Evolutionary conservation across 768 basidiomycete species (phyloP).

Genomic region (Leccinum incarnatum): DNA sequence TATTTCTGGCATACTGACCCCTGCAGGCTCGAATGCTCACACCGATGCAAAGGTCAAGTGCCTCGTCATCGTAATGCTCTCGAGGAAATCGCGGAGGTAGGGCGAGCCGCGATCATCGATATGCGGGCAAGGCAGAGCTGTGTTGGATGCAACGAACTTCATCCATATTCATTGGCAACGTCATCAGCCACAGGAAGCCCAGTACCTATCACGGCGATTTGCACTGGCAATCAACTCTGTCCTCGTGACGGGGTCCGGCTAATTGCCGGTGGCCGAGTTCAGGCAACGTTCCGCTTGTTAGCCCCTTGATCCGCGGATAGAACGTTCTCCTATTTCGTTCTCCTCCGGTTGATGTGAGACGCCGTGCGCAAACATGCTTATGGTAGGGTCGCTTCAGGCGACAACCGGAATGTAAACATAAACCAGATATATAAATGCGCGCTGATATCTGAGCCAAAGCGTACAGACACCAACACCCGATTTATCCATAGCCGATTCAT

Average conservation of each 20-base stretch:
- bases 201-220: neutral
- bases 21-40: neutral
- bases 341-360: neutral
- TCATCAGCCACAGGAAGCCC: neutral
- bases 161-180: neutral
- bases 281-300: neutral
- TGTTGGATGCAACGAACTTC: neutral
- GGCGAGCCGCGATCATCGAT: neutral
- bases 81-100: neutral
- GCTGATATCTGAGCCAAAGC: neutral
- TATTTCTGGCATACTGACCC: neutral
- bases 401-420: slow-evolving; percentile 1
- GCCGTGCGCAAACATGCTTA: neutral
- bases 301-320: neutral
- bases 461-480: neutral
- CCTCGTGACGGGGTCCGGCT: neutral
- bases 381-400: neutral
- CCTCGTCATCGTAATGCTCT: neutral
- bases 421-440: slow-evolving; percentile 5
- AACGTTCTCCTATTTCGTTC: neutral
- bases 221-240: neutral
- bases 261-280: neutral
- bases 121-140: neutral
- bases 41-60: neutral
- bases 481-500: neutral